These are phyloP conservation scores for Globisporangium barbulae DNA, from an alignment of 352 stramenopile species.

Conservation along the genomic window DNA sequence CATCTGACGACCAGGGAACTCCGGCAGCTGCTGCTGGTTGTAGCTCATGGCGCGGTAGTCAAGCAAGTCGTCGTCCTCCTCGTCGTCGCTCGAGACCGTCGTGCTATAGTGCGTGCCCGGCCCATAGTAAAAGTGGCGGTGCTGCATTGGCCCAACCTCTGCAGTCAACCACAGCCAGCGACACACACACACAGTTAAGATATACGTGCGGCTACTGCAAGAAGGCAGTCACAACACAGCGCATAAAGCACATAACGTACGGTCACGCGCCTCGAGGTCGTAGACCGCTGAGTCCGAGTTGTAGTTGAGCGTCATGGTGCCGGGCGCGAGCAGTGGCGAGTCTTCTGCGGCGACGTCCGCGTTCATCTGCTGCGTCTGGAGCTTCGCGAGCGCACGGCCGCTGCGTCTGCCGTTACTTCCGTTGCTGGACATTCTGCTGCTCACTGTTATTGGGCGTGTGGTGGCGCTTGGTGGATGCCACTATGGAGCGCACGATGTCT, in stretches of 20 bases:
- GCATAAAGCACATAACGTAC: constrained; percentile 11
- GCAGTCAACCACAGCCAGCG: background rate
- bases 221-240: background rate
- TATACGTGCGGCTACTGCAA: background rate
- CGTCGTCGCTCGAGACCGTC: constrained; percentile 37
- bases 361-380: constrained; percentile 23
- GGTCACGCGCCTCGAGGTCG: constrained; percentile 35
- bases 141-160: constrained; percentile 22
- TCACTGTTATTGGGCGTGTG: background rate
- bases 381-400: constrained; percentile 12
- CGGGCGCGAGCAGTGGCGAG: constrained; percentile 49
- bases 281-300: constrained; percentile 86
- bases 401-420: constrained; percentile 4
- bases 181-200: background rate
- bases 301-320: constrained; percentile 68
- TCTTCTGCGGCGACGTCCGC: constrained; percentile 21
- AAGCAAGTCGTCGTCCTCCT: constrained; percentile 35
- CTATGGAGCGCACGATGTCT: background rate
- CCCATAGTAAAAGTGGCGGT: constrained; percentile 59
- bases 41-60: constrained; percentile 47
- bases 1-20: constrained; percentile 25
- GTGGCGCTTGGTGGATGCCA: background rate
- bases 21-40: constrained; percentile 20
- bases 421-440: constrained; percentile 6
- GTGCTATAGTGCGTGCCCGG: constrained; percentile 50